Base-by-base conservation (phyloP, 768 basidiomycete genomes). In the Naganishia antarctica region DNA sequence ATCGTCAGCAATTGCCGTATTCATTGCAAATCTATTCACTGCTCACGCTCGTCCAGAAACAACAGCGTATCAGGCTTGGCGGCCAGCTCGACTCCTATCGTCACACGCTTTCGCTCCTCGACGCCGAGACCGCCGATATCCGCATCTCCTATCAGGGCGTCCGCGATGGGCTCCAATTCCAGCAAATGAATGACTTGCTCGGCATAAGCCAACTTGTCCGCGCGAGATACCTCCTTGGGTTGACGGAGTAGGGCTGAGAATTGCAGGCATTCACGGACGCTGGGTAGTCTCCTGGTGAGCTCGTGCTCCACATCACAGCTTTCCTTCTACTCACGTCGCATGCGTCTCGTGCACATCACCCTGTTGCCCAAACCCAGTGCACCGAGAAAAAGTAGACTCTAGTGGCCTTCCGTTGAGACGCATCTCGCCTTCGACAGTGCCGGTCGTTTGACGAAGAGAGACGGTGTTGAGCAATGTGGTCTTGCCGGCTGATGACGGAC, bases 41-140 rank as follows among this genome's bases (percentile, higher is more conserved):
- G n/a, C n/a, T n/a, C n/a, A n/a, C 74, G 91, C 74, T 93, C 90
- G 71, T 92, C 91, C 37, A 91, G 78, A 81, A 93, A 92, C 15
- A 93, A 81, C 0, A 94, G 80, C 0, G 91, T 79, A 69, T 87
- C 84, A 0, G 89, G 89, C 73, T 90, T 91, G 7, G 90, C 88
- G 48, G 89, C 89, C 11, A 93, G 80, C 73, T 91, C 90, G 34
- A 91, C 90, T 21, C 84, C 90, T 63, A 92, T 92, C 0, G 90
- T 92, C 0, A 88, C 85, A 7, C 90, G 82, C 78, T 91, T 92
- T 51, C 84, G 82, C 66, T 86, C 83, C 69, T 90, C 88, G 21
- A 87, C 83, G 37, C 72, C 75, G 25, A 81, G 73, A 67, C 82
- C 85, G 13, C 47, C 47, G 21, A 48, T 48, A n/a, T 21, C 25